phyloP scores from a whole-genome alignment of 768 basidiomycete species.

The Cantharellus anzutake region DNA sequence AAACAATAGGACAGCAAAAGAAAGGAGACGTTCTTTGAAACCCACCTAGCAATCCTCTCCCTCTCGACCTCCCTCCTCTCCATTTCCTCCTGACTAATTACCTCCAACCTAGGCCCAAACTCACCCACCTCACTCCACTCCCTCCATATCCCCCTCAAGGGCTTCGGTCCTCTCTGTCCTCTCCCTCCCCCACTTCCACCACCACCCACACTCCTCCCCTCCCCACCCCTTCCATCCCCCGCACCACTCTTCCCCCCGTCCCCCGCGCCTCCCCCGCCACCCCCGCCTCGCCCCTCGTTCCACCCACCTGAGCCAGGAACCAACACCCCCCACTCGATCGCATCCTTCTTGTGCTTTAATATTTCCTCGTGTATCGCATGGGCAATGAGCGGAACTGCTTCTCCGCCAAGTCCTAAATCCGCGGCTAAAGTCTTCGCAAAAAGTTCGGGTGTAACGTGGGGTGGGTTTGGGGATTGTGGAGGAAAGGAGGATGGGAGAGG shows the following conservation, averaged over 20 bases:
- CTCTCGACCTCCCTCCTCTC: constrained; percentile 76
- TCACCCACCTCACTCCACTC: constrained; percentile 90
- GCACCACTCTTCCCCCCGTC: constrained; percentile 7
- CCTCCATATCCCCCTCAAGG: constrained; percentile 75
- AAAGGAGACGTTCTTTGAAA: neutral
- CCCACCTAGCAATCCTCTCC: constrained; percentile 57
- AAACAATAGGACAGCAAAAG: neutral
- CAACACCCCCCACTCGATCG: constrained; percentile 83
- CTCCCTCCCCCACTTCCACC: constrained; percentile 9
- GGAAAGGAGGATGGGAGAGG: neutral
- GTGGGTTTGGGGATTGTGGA: constrained; percentile 1
- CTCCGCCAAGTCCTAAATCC: constrained; percentile 77
- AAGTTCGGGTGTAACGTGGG: constrained; percentile 52
- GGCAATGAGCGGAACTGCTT: constrained; percentile 73
- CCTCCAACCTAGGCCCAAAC: constrained; percentile 74
- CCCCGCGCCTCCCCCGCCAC: constrained; percentile 6
- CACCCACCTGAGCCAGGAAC: constrained; percentile 25
- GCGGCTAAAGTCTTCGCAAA: constrained; percentile 64
- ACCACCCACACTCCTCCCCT: constrained; percentile 3
- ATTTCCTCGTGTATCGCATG: constrained; percentile 93
- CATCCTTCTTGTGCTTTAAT: constrained; percentile 86
- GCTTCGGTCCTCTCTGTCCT: constrained; percentile 44
- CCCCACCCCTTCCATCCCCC: constrained; percentile 10
- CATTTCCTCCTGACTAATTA: constrained; percentile 76
- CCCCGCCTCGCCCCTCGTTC: constrained; percentile 9